Evolutionary conservation across 805 yeast species (phyloP), one percentile per base, ranked within the genome.

Genomic region (Grigorovia jiainica): DNA sequence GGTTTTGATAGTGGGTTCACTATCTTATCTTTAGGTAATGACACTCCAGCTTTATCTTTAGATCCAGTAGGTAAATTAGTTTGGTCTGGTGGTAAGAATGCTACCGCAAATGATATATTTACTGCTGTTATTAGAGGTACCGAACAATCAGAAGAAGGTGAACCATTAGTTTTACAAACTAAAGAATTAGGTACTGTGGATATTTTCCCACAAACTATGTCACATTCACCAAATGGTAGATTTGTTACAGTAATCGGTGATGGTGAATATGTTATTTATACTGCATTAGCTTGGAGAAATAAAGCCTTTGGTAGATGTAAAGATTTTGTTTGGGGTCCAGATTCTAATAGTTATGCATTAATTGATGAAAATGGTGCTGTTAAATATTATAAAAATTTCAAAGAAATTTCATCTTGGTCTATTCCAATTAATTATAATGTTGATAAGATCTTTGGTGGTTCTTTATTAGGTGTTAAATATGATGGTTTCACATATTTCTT

Each of bases 261-360:
- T 66, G 97, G 96, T 46, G 99, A 92, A 65, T 90, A 87, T 62
- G 86, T 90, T 53, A 82, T 92, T 42, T 92, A 90, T 66, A 89
- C 97, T 2, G 90, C 98, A 1, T 74, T 92, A 55, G 97, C 97
- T 1, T 92, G 98, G 98, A 79, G 98, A 69, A 87, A 90, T 57
- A 92, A 87, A 67, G 73, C 87, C 39, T 92, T 84, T 63, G 97
- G 97, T 48, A 73, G 76, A 43, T 96, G 95, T 17, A 66, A 78
- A 42, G 97, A 87, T 57, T 87, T 94, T 61, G 95, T 78, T 34
- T 92, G 99, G 99, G 87, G 94, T 47, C 79, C 82, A 41, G 97
- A 90, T 64, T 78, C 95, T 2, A 85, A 83, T 57, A 72, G 79
- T 48, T 92, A 76, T 65, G 98, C 96, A 31, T 75, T 87, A 38